phyloP scores from a whole-genome alignment of 306 rosid species.

The Mimosa bimucronata region DNA sequence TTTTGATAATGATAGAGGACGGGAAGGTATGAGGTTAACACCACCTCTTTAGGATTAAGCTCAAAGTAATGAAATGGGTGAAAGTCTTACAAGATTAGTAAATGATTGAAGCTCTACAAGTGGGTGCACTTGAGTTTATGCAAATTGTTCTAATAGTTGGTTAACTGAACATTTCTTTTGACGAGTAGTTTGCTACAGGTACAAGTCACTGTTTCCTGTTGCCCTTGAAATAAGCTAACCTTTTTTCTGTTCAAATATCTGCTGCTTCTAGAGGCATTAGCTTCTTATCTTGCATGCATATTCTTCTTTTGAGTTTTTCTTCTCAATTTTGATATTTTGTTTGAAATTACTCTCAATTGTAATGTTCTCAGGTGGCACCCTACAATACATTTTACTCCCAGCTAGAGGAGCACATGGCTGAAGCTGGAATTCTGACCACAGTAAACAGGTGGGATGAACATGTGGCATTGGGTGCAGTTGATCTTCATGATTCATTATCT shows the following conservation, averaged over 20 bases:
- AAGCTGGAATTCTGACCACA: slow-evolving; percentile 77
- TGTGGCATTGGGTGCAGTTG: slow-evolving; percentile 79
- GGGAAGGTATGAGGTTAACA: slow-evolving; percentile 7
- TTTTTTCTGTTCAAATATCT: slow-evolving; percentile 21
- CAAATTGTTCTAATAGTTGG: neutral
- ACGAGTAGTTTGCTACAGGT: neutral
- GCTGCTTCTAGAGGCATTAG: slow-evolving; percentile 17
- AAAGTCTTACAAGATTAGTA: slow-evolving; percentile 22
- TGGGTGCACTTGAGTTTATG: slow-evolving; percentile 23
- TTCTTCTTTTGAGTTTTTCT: slow-evolving; percentile 29
- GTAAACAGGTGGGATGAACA: slow-evolving; percentile 86
- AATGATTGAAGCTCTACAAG: slow-evolving; percentile 24
- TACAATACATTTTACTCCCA: slow-evolving; percentile 90
- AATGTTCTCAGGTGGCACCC: slow-evolving; percentile 82
- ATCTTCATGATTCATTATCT: slow-evolving; percentile 97
- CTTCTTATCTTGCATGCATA: slow-evolving; percentile 15
- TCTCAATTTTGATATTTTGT: slow-evolving; percentile 30
- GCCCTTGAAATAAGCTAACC: neutral
- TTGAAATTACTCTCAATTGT: slow-evolving; percentile 26
- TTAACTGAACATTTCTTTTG: slow-evolving; percentile 10
- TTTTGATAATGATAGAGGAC: slow-evolving; percentile 8
- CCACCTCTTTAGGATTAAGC: slow-evolving; percentile 11
- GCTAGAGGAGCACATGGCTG: slow-evolving; percentile 84
- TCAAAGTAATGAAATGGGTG: slow-evolving; percentile 18
- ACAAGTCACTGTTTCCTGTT: slow-evolving; percentile 3